Evolutionary conservation across 345 rosid species (phyloP).

Genomic region (Eucalyptus regnans): DNA sequence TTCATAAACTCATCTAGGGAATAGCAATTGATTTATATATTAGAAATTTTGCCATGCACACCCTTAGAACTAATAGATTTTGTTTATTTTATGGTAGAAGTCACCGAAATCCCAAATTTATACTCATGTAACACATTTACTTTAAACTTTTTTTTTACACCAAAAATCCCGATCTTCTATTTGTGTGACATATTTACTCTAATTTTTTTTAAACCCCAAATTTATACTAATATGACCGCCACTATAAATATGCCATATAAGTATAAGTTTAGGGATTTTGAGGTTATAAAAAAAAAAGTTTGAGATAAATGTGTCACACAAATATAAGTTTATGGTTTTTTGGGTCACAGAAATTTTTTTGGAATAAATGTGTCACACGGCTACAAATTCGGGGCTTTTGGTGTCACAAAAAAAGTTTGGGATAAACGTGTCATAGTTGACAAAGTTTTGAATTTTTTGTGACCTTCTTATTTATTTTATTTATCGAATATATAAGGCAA

Average conservation of each 20-base stretch:
- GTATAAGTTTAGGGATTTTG: not conserved
- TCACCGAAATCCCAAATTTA: no score
- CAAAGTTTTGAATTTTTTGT: no score
- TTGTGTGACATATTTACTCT: not conserved
- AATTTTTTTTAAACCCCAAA: not conserved
- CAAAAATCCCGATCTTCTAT: no score
- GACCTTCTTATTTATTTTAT: not conserved
- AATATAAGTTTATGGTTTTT: no score
- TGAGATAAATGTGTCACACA: not conserved
- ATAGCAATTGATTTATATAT: accelerated
- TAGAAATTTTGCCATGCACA: accelerated
- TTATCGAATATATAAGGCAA: not conserved
- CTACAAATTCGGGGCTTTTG: no score
- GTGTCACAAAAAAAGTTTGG: no score
- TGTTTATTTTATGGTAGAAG: no score
- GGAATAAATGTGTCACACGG: accelerated
- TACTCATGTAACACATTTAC: no score
- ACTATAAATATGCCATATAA: no score
- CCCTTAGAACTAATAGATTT: no score
- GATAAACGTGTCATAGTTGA: not conserved
- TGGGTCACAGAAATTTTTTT: no score
- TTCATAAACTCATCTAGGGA: accelerated
- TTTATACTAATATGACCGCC: accelerated
- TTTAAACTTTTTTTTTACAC: accelerated
- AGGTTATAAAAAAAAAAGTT: no score